Evolutionary conservation across 1,139 yeast genomes (phyloP), one percentile per base, ranked within the genome.

Genomic region (Candida sp.): DNA sequence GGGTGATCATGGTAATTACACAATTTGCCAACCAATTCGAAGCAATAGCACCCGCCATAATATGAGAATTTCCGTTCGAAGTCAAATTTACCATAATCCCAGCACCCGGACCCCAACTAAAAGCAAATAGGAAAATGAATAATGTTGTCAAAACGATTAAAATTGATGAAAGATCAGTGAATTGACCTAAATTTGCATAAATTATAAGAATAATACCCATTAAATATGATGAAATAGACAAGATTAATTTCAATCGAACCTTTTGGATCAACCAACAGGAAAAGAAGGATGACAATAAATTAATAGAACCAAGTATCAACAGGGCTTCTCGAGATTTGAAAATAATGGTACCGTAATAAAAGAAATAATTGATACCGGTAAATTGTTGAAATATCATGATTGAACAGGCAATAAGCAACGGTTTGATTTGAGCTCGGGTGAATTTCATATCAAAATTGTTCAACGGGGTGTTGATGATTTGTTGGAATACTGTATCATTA

Each of bases 21-120:
- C 64, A 61, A 46, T 65, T 66, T 11, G 56, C 45, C 11, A 52
- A 33, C 61, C 66, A 66, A 41, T 57, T 62, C 7, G 52, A 42
- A 11, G 60, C 49, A 6, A 59, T 53, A 1, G 68, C 56, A 21
- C 53, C n/a, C 12, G 61, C 54, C 40, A 65, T 49, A 5, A 64
- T 54, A 5, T 42, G 38, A 11, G 55, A 47, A 42, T 59, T 55
- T 33, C 59, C 54, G 22, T 55, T 54, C 21, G 64, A 55, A 9
- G 64, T 41, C 21, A 54, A 54, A 42, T 56, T 61, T 43, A 56
- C 53, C 19, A 66, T 19, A 6, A 67, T 55, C 0, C 64, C 63
- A n/a, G 61, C 49, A 22, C 65, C 51, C 1, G 71, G 70, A 3
- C 73, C 72, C 73, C 72, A 66, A 35, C 64, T 57, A 6, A 55